Evolutionary conservation across 345 rosid genomes (phyloP), one percentile per base, ranked within the genome.

Genomic region (Firmiana major): DNA sequence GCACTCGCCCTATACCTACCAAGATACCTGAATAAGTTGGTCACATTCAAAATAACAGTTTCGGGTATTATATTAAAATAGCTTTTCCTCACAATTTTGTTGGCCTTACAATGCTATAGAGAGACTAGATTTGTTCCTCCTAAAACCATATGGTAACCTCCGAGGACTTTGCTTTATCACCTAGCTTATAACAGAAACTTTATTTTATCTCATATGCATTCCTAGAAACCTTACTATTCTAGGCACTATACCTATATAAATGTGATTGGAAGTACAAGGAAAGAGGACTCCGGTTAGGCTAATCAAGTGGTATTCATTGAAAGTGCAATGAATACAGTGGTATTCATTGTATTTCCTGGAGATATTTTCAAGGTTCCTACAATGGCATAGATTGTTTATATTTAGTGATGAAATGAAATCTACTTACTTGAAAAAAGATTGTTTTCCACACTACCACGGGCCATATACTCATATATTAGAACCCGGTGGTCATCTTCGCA

Each of bases 401-500:
- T 13, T 65, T 45, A 43, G 28, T 9, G 48, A 36, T 53, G 31
- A 28, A 46, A 36, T 53, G 31, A 28, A 46, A 72, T 58, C 55
- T 63, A 79, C 95, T 88, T 83, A 95, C 99, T 88, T 46, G 99
- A 95, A 76, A 93, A 95, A 24, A 93, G 87, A 83, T 90, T 88
- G 78, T 88, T 91, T 78, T 95, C 99, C 55, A 93, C 98, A 19
- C 99, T 95, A 38, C 99, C 98, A 79, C 93, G 89, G 81, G 93
- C 83, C 99, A 95, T 93, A 79, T 90, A 95, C 87, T 95, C 99
- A 0, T 95, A 93, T 75, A 95, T 87, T 1, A 95, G 85, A 13
- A 95, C 98, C 17, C 99, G 83, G 26, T 95, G 96, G 63, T 90
- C 89, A 79, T 89, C 93, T 81, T 92, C 94, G 24, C 99, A 95